phyloP scores from a whole-genome alignment of 225 moss, liverwort and hornwort genomes.

The Pseudoscleropodium purum region DNA sequence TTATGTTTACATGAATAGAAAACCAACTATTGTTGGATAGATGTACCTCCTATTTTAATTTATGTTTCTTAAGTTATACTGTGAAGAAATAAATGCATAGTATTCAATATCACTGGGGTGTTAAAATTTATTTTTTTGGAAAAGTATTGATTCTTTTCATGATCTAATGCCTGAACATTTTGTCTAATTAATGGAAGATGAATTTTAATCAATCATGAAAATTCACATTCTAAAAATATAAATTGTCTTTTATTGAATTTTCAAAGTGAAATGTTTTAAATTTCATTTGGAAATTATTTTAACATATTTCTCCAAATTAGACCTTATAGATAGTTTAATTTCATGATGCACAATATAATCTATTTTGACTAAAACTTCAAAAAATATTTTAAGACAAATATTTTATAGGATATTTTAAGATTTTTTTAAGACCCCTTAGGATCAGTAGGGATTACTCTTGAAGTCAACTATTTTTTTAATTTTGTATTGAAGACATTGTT shows the following conservation, averaged over 20 bases:
- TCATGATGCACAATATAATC: background rate
- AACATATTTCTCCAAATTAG: background rate
- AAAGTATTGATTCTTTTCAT: background rate
- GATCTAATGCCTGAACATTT: background rate
- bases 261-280: background rate
- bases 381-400: background rate
- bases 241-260: background rate
- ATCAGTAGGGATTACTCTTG: background rate
- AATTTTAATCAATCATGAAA: background rate
- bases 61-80: accelerated
- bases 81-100: background rate
- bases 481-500: background rate
- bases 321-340: background rate
- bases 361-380: background rate
- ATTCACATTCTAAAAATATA: background rate
- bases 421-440: background rate
- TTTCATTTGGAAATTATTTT: background rate
- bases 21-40: background rate
- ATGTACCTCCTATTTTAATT: background rate
- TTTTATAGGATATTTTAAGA: background rate
- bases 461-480: background rate
- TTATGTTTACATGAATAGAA: background rate
- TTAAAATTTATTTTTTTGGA: background rate
- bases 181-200: background rate
- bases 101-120: no score